A percentile compares a stretch with the other conserved stretches of the same genome.
Conservation (phyloP, 1,284 basidiomycete genomes). For the Tilletia indica region DNA sequence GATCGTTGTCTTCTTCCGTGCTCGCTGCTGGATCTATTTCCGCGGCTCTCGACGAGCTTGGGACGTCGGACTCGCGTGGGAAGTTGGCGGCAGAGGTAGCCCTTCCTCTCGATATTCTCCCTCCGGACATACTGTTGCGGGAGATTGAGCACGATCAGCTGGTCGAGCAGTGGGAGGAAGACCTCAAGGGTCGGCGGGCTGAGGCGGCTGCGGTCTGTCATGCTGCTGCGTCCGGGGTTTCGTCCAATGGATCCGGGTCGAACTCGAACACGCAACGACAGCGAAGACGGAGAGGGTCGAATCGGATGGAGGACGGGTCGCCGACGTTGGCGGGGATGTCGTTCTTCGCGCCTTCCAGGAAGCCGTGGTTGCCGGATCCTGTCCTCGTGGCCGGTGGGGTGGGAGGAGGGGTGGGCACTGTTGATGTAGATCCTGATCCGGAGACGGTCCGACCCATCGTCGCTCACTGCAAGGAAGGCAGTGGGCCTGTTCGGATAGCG, state of each 20-base stretch:
- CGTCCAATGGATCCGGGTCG: neutral
- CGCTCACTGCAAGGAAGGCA: neutral
- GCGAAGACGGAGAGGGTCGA: neutral
- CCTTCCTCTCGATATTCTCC: too few species aligned
- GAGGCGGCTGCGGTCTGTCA: neutral
- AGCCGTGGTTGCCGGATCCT: constrained; percentile 1
- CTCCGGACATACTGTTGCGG: neutral
- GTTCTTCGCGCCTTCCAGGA: neutral
- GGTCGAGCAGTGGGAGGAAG: constrained; percentile 16
- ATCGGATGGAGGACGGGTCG: neutral
- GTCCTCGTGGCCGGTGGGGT: too few species aligned
- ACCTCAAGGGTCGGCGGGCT: neutral
- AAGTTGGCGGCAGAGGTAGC: neutral
- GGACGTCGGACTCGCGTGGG: too few species aligned
- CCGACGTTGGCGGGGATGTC: neutral
- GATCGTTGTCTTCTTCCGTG: neutral
- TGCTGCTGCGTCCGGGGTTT: neutral
- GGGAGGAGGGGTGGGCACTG: too few species aligned
- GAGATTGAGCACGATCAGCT: constrained; percentile 12
- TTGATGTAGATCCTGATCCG: too few species aligned
- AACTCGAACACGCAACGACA: neutral
- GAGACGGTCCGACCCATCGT: neutral
- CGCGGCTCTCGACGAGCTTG: too few species aligned
- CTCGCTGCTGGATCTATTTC: too few species aligned
- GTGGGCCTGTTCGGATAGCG: constrained; percentile 5